Evolutionary conservation across 1,284 basidiomycete genomes (phyloP), one percentile per base, ranked within the genome.

Genomic region (Rhodotorula sp.): DNA sequence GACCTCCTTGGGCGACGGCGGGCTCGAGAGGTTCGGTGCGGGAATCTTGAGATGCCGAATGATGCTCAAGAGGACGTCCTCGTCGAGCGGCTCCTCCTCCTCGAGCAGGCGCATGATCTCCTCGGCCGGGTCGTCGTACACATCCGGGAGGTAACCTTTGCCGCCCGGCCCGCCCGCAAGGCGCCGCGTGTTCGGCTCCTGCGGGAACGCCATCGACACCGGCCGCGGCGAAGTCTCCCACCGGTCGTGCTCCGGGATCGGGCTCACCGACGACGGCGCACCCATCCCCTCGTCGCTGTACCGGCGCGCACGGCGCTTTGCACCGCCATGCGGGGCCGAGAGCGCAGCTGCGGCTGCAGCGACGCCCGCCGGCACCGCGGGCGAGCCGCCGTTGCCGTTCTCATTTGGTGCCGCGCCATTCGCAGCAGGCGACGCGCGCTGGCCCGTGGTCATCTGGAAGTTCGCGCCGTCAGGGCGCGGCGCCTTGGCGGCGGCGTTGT

Each of bases 91-190:
- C 80, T 92, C 93, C 77, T 90, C 87, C 80, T 98, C 93, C 80
- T 96, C 92, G 85, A 99, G 89, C 59, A 98, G 85, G 66, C 90
- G 86, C 76, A 97, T 93, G 83, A 98, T 96, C 84, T 98, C 94
- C 81, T 98, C 94, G 0, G 91, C 90, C 25, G 92, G 89, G 80
- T 94, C 92, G 78, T 97, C 94, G 76, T 89, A 88, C 29, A 78
- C 74, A 62, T 80, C 79, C 39, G 78, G 79, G 79, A 91, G 85
- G 81, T 91, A 86, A 62, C 90, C 84, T 61, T 91, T 92, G 10
- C 84, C 82, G 59, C 87, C 85, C 25, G 72, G 73, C 21, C 63
- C 70, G 41, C 67, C 60, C 86, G 80, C 81, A 73, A 57, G 87
- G 64, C 89, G 87, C 62, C 90, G 85, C 68, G 87, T 88, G 70